Evolutionary conservation across 345 rosid genomes (phyloP), one percentile per base, ranked within the genome.

Genomic region (Iberis pinnata): DNA sequence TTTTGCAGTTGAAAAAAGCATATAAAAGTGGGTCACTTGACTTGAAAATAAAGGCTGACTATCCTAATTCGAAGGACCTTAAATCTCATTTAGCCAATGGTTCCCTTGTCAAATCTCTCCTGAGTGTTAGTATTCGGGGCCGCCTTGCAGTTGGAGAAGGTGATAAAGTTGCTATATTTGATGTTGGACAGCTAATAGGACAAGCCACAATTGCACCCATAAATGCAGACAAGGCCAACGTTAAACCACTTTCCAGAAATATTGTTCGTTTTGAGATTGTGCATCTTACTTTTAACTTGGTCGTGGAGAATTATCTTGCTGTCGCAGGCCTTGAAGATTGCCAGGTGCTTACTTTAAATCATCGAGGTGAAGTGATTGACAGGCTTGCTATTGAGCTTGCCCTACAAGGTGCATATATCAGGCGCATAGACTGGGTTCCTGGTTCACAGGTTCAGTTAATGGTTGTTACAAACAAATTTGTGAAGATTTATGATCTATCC

Each of bases 131-230:
- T 71, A 71, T 64, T 72, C 86, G 98, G 53, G 98, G 97, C 58
- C 88, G 88, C 71, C 95, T 92, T 63, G 98, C 95, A 67, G 98
- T 92, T 72, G 98, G 98, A 67, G 98, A 92, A 78, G 98, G 98
- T 65, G 98, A 92, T 73, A 92, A 83, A 79, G 98, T 92, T 67
- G 81, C 97, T 67, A 80, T 92, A 64, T 92, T 83, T 64, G 98
- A 92, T 74, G 88, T 72, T 75, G 93, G 88, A 49, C 93, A 83
- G 76, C 72, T 92, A 65, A 83, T 92, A 62, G 90, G 96, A 64
- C 98, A 88, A 72, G 82, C 95, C 65, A 77, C 93, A 49, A 63
- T 77, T 65, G 86, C 86, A 61, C 95, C 96, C 53, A 84, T 88
- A 45, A 85, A 89, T 33, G 88, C 95, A 43, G 98, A 92, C 79